Evolutionary conservation across 2,329 filamentous ascomycete genomes (phyloP).

Genomic region (Coleophoma crateriformis): DNA sequence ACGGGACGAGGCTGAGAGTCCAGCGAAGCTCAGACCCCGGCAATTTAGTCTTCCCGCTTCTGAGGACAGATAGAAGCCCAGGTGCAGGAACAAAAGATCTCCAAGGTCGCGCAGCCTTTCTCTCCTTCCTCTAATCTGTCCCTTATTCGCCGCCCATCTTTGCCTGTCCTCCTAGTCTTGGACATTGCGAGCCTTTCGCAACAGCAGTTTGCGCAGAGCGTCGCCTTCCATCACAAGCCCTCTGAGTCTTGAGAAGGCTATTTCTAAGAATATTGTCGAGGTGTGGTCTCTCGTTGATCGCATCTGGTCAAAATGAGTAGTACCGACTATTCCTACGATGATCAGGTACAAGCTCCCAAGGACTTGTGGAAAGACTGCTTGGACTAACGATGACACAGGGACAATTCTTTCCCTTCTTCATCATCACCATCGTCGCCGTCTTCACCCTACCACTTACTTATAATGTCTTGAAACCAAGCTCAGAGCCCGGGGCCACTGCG

Average conservation of each 20-base stretch:
- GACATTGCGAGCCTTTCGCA: background rate
- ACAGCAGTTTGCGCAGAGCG: background rate
- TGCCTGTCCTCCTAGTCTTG: background rate
- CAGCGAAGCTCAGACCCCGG: too few species aligned
- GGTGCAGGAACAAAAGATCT: too few species aligned
- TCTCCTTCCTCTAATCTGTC: background rate
- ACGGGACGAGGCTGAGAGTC: too few species aligned
- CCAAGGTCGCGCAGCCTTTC: background rate
- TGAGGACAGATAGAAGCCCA: background rate
- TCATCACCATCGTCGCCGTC: slow-evolving; percentile 82
- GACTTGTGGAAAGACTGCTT: background rate
- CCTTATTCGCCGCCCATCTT: background rate
- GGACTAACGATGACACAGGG: slow-evolving; percentile 45
- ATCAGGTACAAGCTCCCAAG: slow-evolving; percentile 53
- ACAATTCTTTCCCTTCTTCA: slow-evolving; percentile 99
- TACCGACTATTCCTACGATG: slow-evolving; percentile 95
- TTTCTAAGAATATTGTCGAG: background rate
- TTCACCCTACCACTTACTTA: slow-evolving; percentile 89
- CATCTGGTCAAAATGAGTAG: slow-evolving; percentile 25
- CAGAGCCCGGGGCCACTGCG: slow-evolving; percentile 71
- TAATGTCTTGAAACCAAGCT: slow-evolving; percentile 74
- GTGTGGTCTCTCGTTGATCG: background rate
- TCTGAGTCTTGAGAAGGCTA: too few species aligned
- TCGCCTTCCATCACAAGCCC: too few species aligned
- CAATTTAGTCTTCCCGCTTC: background rate